Evolutionary conservation across 1,284 basidiomycete species (phyloP), one percentile per base, ranked within the genome.

Genomic region (Trichosporon inkin): DNA sequence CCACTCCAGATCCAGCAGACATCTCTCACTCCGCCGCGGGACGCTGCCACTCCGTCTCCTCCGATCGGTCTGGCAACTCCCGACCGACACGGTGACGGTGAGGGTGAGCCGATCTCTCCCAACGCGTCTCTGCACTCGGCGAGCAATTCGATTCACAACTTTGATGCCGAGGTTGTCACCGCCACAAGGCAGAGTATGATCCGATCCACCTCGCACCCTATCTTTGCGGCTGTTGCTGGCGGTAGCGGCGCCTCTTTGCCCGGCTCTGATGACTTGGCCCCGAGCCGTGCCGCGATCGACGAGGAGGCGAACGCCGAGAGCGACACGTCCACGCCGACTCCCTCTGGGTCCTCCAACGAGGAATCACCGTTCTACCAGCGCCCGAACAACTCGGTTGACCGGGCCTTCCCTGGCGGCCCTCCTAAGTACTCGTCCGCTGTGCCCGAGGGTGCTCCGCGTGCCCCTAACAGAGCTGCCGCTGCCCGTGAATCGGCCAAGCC

Each of bases 151-250:
- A 49, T 49, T 14, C 44, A 49, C 44, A 49, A 49, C 44, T 28
- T 49, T 8, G 22, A 49, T 16, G 44, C 28, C 16, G 44, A 49
- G 44, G 44, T 49, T 16, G 28, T 28, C 14, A 49, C 44, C n/a
- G 44, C 44, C 24, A 49, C 44, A 14, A 49, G 44, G 24, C 44
- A 49, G 44, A 49, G 44, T 14, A 49, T 49, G 44, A 49, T 49
- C 28, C 44, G 44, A 13, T 49, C 44, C 11, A 49, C 44, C 8
- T 49, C 44, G 24, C 44, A 49, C 22, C 44, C 44, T 8, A 49
- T 49, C 6, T 16, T 49, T 6, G 44, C 22, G 3, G 44, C 44
- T 8, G 44, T 49, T 22, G 44, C 44, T 3, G 22, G 22, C 14
- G 44, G 44, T 3, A 49, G 44, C 24, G 22, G n/a, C 7, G 44